A percentile compares a stretch with the other conserved stretches of the same genome.
Conservation (phyloP, 164 flowering plant genomes). For the Saururus chinensis region DNA sequence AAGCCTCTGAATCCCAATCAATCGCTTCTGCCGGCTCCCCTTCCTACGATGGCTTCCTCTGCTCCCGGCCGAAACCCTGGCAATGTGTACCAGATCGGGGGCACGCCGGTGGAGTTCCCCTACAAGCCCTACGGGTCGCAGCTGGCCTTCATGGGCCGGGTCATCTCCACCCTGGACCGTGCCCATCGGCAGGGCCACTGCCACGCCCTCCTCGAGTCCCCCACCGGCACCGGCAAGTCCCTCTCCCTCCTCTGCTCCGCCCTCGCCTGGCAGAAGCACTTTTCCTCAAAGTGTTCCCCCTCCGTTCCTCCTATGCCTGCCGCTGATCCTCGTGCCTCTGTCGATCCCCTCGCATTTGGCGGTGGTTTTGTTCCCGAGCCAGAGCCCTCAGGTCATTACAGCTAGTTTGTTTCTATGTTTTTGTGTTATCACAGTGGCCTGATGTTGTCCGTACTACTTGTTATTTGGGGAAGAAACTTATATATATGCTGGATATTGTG, state of each 20-base stretch:
- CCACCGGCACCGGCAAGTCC: slow-evolving; percentile 94
- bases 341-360: slow-evolving; percentile 57
- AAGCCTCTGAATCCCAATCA: too few species aligned
- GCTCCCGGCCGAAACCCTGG: slow-evolving; percentile 15
- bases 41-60: slow-evolving; percentile 4
- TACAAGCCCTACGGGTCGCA: slow-evolving; percentile 92
- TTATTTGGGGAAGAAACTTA: too few species aligned
- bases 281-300: slow-evolving; percentile 21
- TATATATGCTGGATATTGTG: too few species aligned
- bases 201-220: slow-evolving; percentile 92
- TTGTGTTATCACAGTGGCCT: too few species aligned
- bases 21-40: too few species aligned
- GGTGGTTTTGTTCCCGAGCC: slow-evolving; percentile 83
- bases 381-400: slow-evolving; percentile 35
- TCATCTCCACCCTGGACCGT: slow-evolving; percentile 81
- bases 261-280: slow-evolving; percentile 82
- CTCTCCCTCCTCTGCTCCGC: slow-evolving; percentile 92
- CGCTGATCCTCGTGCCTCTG: slow-evolving; percentile 31
- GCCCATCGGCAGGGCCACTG: slow-evolving; percentile 70
- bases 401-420: too few species aligned
- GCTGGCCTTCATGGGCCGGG: slow-evolving; percentile 88
- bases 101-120: slow-evolving; percentile 78
- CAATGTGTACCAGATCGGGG: slow-evolving; percentile 48
- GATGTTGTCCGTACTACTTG: too few species aligned
- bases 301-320: slow-evolving; percentile 23